Conservation (phyloP, 352 stramenopile species). For the Thalassiosira mediterranea region DNA sequence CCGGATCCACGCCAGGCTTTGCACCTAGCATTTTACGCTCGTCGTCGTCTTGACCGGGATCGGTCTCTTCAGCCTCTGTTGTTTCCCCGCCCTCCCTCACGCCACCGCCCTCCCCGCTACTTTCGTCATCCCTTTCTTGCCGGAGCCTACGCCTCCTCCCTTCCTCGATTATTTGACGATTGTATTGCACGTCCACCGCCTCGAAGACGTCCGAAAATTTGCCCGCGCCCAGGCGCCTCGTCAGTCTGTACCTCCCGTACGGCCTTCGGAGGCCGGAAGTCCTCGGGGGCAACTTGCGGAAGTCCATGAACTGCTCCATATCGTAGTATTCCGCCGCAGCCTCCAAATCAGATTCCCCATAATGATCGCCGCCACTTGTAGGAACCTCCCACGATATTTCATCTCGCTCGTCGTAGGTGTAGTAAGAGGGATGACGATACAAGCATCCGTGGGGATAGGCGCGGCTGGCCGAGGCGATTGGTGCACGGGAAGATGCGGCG, state of each 20-base stretch:
- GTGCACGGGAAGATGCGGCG: too few species aligned
- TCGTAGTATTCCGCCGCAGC: neutral
- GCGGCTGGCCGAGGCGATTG: conserved; percentile 9
- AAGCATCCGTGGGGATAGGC: conserved; percentile 39
- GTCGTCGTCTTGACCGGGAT: neutral
- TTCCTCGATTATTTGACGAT: neutral
- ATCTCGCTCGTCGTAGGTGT: conserved; percentile 45
- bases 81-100: conserved; percentile 1
- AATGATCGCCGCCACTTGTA: neutral
- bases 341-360: conserved; percentile 8
- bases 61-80: neutral
- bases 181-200: conserved; percentile 55
- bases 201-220: conserved; percentile 84
- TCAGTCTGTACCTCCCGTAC: conserved; percentile 37
- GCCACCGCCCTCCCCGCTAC: neutral
- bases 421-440: conserved; percentile 40
- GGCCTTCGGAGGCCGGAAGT: conserved; percentile 13
- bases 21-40: too few species aligned
- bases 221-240: conserved; percentile 62
- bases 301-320: conserved; percentile 17
- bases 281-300: conserved; percentile 17
- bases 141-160: neutral
- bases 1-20: conserved; percentile 18
- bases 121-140: conserved; percentile 4
- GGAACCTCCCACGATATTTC: conserved; percentile 25